Base-by-base conservation (phyloP, 179 eudicot genomes). In the Monotropa hypopitys region DNA sequence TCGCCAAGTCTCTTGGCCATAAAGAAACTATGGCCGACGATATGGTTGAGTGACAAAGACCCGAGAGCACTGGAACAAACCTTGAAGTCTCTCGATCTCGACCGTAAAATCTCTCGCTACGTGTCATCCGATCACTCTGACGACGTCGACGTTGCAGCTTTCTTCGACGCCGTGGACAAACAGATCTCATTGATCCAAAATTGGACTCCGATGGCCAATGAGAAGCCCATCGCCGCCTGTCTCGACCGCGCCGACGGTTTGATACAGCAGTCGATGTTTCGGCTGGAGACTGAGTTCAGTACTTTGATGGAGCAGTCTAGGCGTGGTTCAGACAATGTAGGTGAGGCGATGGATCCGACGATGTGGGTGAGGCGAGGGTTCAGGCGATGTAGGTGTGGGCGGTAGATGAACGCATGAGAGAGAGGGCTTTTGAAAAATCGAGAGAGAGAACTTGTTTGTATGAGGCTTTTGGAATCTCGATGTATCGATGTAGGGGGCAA, bases 1-100 rank as follows among this genome's bases (percentile, higher is more conserved):
- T 94, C 49, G 97, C 96, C 26, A 90, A 89, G 69, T 86, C 96
- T 0, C 86, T 94, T 4, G 97, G 96, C 32, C 96, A 88, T 77
- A 89, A 91, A 65, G 93, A 92, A 62, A 87, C 86, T 30, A 89
- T 90, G 86, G 86, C 98, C 59, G 97, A 92, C 76, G 94, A 92
- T 74, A 92, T 94, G 80, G 47, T 38, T 73, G 46, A 30, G 57
- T 50, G 84, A 83, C 6, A 79, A 77, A 11, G 82, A 84, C 33
- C 80, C 86, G 0, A 46, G 83, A 1, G 56, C 46, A 49, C 70
- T 62, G 0, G 93, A 93, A 4, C 88, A 86, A 33, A 79, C 74
- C 21, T 77, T 94, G 18, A 73, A 83, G 13, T 74, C 91, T 8
- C 80, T 94, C 5, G 84, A 88, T 8, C 80, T 94, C 5, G 84